These are phyloP conservation scores for Lepidium didymum DNA, from an alignment of 345 rosid genomes.

Conservation along the genomic window DNA sequence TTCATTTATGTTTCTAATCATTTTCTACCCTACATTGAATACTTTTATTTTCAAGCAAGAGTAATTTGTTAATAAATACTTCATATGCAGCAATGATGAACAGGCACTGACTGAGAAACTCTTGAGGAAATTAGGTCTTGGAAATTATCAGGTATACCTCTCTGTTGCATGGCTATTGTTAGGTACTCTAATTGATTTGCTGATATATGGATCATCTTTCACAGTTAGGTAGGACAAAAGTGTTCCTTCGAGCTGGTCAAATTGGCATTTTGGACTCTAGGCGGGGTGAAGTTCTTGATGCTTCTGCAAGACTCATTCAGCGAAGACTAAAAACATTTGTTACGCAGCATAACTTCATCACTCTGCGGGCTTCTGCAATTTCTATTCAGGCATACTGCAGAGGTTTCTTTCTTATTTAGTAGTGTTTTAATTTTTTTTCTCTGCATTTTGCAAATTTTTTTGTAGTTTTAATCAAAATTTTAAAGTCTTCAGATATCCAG, in stretches of 20 bases:
- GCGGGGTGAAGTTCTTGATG: slow-evolving; percentile 81
- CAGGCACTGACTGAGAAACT: slow-evolving; percentile 67
- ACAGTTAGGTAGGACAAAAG: slow-evolving; percentile 93
- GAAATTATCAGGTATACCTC: slow-evolving; percentile 77
- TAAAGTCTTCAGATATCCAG: neutral
- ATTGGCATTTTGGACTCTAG: slow-evolving; percentile 80
- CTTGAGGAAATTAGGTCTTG: slow-evolving; percentile 58
- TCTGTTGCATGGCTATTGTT: neutral
- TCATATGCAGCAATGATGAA: slow-evolving; percentile 65
- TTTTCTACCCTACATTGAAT: slow-evolving; percentile 8
- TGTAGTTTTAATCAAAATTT: neutral
- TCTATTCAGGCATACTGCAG: slow-evolving; percentile 77
- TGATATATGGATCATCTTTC: slow-evolving; percentile 19
- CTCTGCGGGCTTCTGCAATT: slow-evolving; percentile 51
- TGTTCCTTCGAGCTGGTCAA: slow-evolving; percentile 96
- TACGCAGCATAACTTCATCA: slow-evolving; percentile 46
- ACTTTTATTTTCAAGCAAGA: slow-evolving; percentile 1
- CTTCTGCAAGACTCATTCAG: slow-evolving; percentile 75
- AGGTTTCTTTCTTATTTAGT: slow-evolving; percentile 41
- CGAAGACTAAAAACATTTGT: slow-evolving; percentile 54
- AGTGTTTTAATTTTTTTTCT: slow-evolving; percentile 7
- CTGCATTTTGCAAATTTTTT: neutral
- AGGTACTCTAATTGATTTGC: neutral
- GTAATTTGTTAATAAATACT: neutral
- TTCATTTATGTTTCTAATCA: neutral